Evolutionary conservation across 179 eudicot species (phyloP), one percentile per base, ranked within the genome.

Genomic region (Sideroxylon spinosum): DNA sequence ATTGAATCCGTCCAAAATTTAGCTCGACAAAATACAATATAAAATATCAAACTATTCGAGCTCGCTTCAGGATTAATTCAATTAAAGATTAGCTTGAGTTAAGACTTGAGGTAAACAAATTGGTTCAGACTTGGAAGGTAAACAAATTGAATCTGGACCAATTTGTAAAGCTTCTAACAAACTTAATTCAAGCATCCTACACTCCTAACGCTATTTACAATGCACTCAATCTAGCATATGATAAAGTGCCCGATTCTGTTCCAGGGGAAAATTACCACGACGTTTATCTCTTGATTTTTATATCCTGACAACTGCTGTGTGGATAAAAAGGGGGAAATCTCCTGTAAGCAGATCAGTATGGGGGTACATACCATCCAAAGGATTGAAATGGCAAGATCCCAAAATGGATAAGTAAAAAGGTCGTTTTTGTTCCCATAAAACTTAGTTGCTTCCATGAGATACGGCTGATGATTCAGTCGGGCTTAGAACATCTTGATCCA

Each of bases 401-500:
- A 37, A 37, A 37, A 37, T 37, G 44, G 44, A 37, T 37, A 37
- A 37, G 44, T 37, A 37, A 37, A 37, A 37, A 37, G 44, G 44
- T 37, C 44, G 44, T 37, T 1, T 3, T 6, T 1, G 3, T 37
- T 37, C 55, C n/a, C 16, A 56, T 73, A 71, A 57, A 25, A 3
- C 44, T 75, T 81, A 82, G 65, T 80, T 78, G 64, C 88, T 82
- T 75, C 85, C 85, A 76, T 88, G 74, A 59, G 88, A 86, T 81
- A 76, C 82, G 55, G 84, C 79, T 9, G 89, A 87, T 8, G 88
- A 84, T 61, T 91, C 90, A 9, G 93, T 81, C 1, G 99, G 98
- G 82, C 99, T 93, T 55, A 74, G 37, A 74, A 48, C 68, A 23
- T 88, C 91, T 1, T 81, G 78, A 11, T 84, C 94, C 3, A 73